Base-by-base conservation (phyloP, 2,329 filamentous ascomycete species). In the Colletotrichum truncatum region DNA sequence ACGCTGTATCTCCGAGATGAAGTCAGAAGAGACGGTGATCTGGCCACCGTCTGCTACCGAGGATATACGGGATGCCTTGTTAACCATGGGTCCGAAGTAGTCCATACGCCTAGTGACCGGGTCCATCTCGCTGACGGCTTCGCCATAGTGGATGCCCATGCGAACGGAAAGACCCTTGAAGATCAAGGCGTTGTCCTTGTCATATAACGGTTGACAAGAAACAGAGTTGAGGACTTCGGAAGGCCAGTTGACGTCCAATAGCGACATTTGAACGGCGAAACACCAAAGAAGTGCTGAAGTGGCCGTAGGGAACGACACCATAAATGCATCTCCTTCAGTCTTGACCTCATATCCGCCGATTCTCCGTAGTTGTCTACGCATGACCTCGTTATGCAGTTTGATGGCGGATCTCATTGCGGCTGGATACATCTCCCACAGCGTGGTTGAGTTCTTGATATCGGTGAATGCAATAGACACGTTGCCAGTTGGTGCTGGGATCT, bases 51-150 rank as follows among this genome's bases (percentile, higher is more conserved):
- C 96, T 34, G 96, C 96, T 43, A 97, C 94, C 21, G 93, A 91
- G 6, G 93, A 96, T 69, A 99, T 97, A 80, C 96, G 92, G 14
- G 96, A 92, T 1, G 96, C 93, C 74, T 97, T 94, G 80, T 99
- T 99, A 73, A 99, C 96, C 94, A 99, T 99, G 12, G 96, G 96
- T 0, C 96, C 96, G 75, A 98, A 99, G 80, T 99, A 99, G 73
- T 99, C 96, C 96, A 99, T 99, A 68, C 96, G 93, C 63, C 94
- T 91, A 2, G 96, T 99, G 52, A 99, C 94, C 0, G 96, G 96
- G 77, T 99, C 96, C 51, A 91, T 92, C 78, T 99, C 96, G 75
- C 94, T 97, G 72, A 99, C 94, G 6, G 95, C 96, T 65, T 92
- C 90, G 70, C 96, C 96, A 87, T 92, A 99, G 77, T 99, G 96